Conservation (phyloP, 2,329 filamentous ascomycete species). For the Phoma herbarum region DNA sequence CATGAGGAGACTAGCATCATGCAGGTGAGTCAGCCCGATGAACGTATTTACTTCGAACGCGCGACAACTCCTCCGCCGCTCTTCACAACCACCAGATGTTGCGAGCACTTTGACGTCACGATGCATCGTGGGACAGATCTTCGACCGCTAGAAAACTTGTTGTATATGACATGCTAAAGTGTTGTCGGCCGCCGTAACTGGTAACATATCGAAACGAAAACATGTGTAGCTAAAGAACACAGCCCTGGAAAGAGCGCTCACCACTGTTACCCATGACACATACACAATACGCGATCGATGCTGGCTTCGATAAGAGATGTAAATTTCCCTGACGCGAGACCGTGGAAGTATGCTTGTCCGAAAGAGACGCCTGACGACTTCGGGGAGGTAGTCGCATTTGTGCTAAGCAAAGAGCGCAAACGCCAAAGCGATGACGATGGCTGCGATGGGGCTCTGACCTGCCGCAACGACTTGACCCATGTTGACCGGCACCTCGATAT, state of each 20-base stretch:
- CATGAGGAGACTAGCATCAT: background rate
- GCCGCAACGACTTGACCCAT: constrained; percentile 32
- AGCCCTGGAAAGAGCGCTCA: constrained; percentile 32
- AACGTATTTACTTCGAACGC: background rate
- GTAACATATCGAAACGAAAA: constrained; percentile 43
- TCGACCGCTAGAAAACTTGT: constrained; percentile 31
- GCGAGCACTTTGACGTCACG: constrained; percentile 3
- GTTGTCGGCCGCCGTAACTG: constrained; percentile 35
- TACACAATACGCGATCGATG: constrained; percentile 29
- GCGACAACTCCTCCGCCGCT: background rate
- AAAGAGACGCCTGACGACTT: background rate
- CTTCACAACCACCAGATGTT: background rate
- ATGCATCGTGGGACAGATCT: background rate
- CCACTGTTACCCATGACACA: constrained; percentile 24
- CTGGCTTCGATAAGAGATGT: constrained; percentile 30
- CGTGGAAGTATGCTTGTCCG: constrained; percentile 23
- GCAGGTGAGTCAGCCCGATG: constrained; percentile 1
- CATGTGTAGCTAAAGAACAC: constrained; percentile 38
- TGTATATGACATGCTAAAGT: constrained; percentile 40
- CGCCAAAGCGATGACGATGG: constrained; percentile 38
- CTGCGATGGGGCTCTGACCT: constrained; percentile 37
- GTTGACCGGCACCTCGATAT: constrained; percentile 36
- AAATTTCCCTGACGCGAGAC: constrained; percentile 28
- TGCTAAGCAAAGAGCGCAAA: constrained; percentile 42
- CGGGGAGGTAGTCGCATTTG: too few relatives aligned